These are phyloP conservation scores for Pyrrhoderma noxium DNA, from an alignment of 1,284 basidiomycete species.

Conservation along the genomic window DNA sequence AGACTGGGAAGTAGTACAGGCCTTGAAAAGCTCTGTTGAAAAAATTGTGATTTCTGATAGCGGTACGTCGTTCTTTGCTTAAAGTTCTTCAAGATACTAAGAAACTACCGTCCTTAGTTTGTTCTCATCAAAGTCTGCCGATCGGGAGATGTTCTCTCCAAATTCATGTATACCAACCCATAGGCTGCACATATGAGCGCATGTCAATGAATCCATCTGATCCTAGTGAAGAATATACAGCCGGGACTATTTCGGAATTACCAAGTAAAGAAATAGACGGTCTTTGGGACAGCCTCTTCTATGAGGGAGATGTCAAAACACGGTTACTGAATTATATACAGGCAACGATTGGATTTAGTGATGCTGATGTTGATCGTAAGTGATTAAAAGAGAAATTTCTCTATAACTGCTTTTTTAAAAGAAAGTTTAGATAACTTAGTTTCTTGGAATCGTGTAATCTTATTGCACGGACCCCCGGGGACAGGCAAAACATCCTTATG, in stretches of 20 bases:
- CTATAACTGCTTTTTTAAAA: background rate
- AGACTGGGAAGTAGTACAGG: conserved; percentile 68
- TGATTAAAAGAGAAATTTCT: conserved; percentile 16
- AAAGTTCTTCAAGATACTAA: background rate
- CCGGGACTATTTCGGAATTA: conserved; percentile 81
- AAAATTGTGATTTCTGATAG: conserved; percentile 68
- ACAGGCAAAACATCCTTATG: conserved; percentile 97
- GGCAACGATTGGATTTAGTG: conserved; percentile 85
- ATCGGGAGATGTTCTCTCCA: conserved; percentile 57
- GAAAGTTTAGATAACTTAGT: conserved; percentile 72
- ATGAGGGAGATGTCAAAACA: conserved; percentile 83
- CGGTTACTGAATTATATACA: conserved; percentile 90
- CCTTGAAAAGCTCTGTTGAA: conserved; percentile 71
- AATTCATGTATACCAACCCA: conserved; percentile 83
- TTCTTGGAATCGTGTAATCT: conserved; percentile 90
- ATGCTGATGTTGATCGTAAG: conserved; percentile 82
- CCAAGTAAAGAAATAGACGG: conserved; percentile 82
- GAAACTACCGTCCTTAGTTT: conserved; percentile 29
- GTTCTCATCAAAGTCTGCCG: conserved; percentile 32
- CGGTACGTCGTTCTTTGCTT: conserved; percentile 24
- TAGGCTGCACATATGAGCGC: conserved; percentile 51
- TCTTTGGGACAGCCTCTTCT: conserved; percentile 87
- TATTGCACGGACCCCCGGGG: conserved; percentile 95
- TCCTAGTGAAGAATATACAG: conserved; percentile 58
- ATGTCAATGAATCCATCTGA: conserved; percentile 28